Evolutionary conservation across 768 basidiomycete species (phyloP), one percentile per base, ranked within the genome.

Genomic region (Lactarius hengduanensis): DNA sequence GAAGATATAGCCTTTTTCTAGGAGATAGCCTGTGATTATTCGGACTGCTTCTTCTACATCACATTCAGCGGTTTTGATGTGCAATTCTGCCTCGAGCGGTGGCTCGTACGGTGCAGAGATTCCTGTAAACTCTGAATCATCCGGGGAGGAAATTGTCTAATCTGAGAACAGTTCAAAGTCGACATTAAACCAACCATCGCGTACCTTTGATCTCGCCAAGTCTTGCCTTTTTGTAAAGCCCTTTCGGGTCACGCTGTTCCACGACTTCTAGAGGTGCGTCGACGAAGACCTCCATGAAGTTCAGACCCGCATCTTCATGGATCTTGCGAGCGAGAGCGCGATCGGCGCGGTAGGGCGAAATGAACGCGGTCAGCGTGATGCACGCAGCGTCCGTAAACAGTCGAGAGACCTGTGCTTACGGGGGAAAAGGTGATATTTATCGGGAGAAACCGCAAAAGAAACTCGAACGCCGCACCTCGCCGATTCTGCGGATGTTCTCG

Each of bases 41-140:
- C 82, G 80, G 55, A 98, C 95, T 61, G 92, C 89, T 63, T 89
- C 86, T 28, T 82, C 80, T 40, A 98, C 89, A 71, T 89, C 85
- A 30, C 82, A 82, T 76, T 95, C 83, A 74, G 92, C 84, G 2
- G 96, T 98, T 74, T 84, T 88, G 77, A 99, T 90, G 79, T 96
- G 94, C 66, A 99, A 85, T 78, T 98, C 97, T 53, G 97, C 89
- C 16, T 78, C 78, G 63, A 82, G 81, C 20, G 97, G 97, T 6
- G 87, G 85, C 78, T 98, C 97, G 76, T 98, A 98, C 20, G 97
- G 97, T 6, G 97, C 94, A 26, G 94, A 96, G 75, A 98, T 90
- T 8, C 97, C 97, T 57, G 97, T 98, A 79, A 99, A 99, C 63
- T 98, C 97, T 98, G 73, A 3, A 54, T n/a, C 38, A 62, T 53